Base-by-base conservation (phyloP, 768 basidiomycete species). In the Pleurotus sapidus region DNA sequence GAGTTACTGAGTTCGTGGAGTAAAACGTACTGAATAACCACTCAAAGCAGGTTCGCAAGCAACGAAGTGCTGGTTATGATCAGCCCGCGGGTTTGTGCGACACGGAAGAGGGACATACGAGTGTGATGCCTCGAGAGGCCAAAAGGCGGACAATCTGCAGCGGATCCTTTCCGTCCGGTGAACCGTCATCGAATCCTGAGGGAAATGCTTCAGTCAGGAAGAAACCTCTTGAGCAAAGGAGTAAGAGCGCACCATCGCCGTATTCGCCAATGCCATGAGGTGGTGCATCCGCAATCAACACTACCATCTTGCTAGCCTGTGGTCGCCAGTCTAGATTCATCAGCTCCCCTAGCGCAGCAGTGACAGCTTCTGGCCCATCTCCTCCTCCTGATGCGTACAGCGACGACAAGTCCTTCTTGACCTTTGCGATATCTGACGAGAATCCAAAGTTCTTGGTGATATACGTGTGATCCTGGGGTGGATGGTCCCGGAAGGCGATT, bases 191-290 rank as follows among this genome's bases (percentile, higher is more conserved):
- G 65, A 96, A 95, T 14, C 94, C 93, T 95, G 62, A 39, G 47
- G 56, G 27, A 18, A 24, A 3, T 8, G 51, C 60, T 56, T 60
- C 40, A 51, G 37, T 65, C 40, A 61, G 58, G 46, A 24, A 59
- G 12, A 40, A 57, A 57, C 46, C 53, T 42, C n/a, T 39, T 60
- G 59, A 59, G 39, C 63, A 48, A 60, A 58, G 57, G 27, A 57
- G 23, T 27, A 46, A 48, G 54, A 37, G 70, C 81, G 64, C 63
- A 93, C 94, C 95, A 74, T 98, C 96, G 15, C 95, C 96, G 61
- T 93, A 93, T 70, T 98, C 95, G 58, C 95, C 95, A 66, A 98
- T 93, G 2, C 95, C 96, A 74, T 98, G 96, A 14, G 95, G 94
- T 38, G 96, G 96, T 0, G 96, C 96, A 78, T 98, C 96, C 15